Percentiles rank a stretch among this genome's conserved stretches.
Evolutionary conservation across 495 filamentous ascomycete genomes (phyloP).

Genomic region (Podospora pseudopauciseta): DNA sequence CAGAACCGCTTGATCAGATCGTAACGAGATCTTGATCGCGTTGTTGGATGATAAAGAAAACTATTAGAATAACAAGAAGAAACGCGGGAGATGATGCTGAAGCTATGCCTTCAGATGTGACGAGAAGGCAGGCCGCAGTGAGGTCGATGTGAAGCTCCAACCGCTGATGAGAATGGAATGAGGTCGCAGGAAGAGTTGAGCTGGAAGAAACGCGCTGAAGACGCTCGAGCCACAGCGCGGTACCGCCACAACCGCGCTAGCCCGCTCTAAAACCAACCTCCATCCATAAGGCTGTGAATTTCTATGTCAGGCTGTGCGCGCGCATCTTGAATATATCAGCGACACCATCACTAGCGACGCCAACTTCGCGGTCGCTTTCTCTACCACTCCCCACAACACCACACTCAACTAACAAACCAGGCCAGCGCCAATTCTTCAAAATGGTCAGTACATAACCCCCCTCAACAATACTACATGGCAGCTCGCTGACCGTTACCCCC

Average conservation of each 20-base stretch:
- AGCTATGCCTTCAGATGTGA: not conserved
- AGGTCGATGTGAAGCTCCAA: not conserved
- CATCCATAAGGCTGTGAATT: constrained; percentile 20
- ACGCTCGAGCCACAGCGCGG: constrained; percentile 11
- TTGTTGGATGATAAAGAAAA: not conserved
- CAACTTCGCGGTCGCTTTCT: not conserved
- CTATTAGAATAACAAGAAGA: not conserved
- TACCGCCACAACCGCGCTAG: constrained; percentile 4
- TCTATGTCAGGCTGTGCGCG: constrained; percentile 12
- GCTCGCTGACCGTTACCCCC: constrained; percentile 7
- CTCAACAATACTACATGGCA: not conserved
- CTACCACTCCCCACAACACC: not conserved
- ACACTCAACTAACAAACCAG: not conserved
- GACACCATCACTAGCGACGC: not conserved
- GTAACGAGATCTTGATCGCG: not conserved
- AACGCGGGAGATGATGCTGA: not conserved
- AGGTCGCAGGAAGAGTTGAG: no score
- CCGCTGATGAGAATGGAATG: no score
- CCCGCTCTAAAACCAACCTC: not conserved
- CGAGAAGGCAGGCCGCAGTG: not conserved
- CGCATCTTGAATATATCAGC: not conserved
- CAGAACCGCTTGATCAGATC: not conserved
- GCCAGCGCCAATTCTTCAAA: not conserved
- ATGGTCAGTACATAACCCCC: constrained; percentile 5
- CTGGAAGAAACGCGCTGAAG: no score